phyloP scores from a whole-genome alignment of 768 basidiomycete genomes.

The Inosperma sp. region DNA sequence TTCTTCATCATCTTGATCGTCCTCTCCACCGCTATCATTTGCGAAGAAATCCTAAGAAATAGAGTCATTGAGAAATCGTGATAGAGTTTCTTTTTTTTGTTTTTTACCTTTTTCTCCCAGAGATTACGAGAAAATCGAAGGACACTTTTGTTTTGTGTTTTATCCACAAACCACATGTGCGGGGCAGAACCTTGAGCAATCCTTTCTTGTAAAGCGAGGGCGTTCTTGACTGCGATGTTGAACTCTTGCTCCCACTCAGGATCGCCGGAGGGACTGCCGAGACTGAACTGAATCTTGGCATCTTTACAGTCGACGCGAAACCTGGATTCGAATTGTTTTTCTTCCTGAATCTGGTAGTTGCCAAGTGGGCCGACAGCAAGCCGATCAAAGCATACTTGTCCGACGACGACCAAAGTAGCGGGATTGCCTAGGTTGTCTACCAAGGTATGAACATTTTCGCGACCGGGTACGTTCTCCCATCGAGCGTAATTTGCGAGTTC shows the following conservation, averaged over 20 bases:
- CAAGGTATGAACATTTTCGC: background rate
- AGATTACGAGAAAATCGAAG: background rate
- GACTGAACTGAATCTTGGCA: background rate
- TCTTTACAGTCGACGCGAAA: background rate
- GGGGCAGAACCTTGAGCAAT: background rate
- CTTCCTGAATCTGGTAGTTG: background rate
- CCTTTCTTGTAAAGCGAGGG: background rate
- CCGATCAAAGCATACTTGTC: background rate
- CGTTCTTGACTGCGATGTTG: background rate
- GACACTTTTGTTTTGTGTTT: background rate
- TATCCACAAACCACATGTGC: background rate
- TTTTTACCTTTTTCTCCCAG: background rate
- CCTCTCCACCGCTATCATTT: background rate
- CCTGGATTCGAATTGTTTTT: background rate
- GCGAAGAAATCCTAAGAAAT: background rate
- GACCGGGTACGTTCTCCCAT: background rate
- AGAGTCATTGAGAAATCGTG: background rate
- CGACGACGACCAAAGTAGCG: background rate
- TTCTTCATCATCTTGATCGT: background rate
- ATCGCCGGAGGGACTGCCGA: background rate
- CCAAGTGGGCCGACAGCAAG: background rate
- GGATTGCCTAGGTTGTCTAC: background rate
- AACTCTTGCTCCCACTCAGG: background rate
- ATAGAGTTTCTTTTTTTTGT: background rate
- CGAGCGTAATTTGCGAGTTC: background rate